These are phyloP conservation scores for Erythrobasidium yunnanense DNA, from an alignment of 768 basidiomycete species.

Conservation along the genomic window DNA sequence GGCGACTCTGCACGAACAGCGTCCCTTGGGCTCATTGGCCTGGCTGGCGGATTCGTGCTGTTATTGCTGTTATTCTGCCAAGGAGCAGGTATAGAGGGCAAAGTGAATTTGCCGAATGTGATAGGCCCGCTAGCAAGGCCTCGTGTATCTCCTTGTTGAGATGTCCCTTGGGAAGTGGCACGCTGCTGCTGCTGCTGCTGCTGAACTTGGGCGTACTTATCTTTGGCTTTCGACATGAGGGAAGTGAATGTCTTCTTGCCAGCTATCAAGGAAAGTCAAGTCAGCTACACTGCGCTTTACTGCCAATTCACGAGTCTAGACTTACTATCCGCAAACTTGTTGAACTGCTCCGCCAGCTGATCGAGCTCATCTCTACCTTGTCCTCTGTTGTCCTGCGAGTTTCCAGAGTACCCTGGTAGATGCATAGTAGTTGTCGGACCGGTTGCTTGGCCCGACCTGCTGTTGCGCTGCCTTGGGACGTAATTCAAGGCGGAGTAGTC, in stretches of 20 bases:
- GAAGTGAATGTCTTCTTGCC: constrained; percentile 24
- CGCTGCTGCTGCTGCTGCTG: constrained; percentile 13
- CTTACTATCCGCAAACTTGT: constrained; percentile 24
- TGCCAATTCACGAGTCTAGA: background rate
- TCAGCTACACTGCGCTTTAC: background rate
- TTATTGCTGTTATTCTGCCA: no score
- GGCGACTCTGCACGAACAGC: background rate
- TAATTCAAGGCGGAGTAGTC: constrained; percentile 13
- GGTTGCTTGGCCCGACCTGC: background rate
- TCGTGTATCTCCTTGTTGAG: background rate
- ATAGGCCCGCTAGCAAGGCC: background rate
- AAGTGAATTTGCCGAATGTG: constrained; percentile 13
- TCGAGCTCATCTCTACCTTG: constrained; percentile 21
- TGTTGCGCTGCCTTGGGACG: constrained; percentile 11
- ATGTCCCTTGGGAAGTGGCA: background rate
- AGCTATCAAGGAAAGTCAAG: background rate
- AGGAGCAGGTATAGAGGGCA: constrained; percentile 16
- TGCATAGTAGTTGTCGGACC: background rate
- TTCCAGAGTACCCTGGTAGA: background rate
- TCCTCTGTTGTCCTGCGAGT: background rate
- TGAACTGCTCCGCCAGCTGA: constrained; percentile 17
- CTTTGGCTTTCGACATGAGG: constrained; percentile 17
- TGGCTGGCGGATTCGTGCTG: background rate
- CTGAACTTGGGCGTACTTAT: constrained; percentile 18
- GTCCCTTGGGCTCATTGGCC: background rate